Evolutionary conservation across 1,284 basidiomycete genomes (phyloP).

Genomic region (Austropuccinia psidii): DNA sequence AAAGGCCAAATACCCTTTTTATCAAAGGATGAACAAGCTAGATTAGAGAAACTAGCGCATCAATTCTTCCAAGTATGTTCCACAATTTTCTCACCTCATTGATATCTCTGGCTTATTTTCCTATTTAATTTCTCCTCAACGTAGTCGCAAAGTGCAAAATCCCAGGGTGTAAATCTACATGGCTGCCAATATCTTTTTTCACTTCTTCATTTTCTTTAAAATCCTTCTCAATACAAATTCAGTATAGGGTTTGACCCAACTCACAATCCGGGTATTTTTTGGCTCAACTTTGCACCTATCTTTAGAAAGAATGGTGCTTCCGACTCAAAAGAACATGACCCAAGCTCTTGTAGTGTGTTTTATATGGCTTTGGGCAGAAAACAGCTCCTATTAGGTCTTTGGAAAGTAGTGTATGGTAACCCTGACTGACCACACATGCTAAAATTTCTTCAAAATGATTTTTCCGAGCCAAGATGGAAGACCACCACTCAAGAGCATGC

Average conservation of each 20-base stretch:
- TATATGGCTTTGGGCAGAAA: constrained; percentile 91
- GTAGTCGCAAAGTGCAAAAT: no score
- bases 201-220: no score
- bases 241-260: constrained; percentile 6
- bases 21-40: no score
- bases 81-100: no score
- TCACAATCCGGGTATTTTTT: constrained; percentile 6
- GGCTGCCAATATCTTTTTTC: no score
- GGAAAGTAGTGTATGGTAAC: constrained; percentile 91
- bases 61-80: no score
- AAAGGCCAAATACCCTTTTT: no score
- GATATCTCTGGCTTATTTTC: no score
- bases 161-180: no score
- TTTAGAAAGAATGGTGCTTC: neutral
- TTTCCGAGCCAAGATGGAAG: constrained; percentile 73
- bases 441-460: constrained; percentile 87
- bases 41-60: no score
- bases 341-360: constrained; percentile 76
- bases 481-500: constrained; percentile 95
- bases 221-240: no score
- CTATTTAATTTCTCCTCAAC: no score
- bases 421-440: constrained; percentile 83
- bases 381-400: constrained; percentile 84
- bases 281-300: constrained; percentile 19
- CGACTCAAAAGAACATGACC: constrained; percentile 56